Evolutionary conservation across 352 stramenopile species (phyloP).

Genomic region (Phytopythium helicoides): DNA sequence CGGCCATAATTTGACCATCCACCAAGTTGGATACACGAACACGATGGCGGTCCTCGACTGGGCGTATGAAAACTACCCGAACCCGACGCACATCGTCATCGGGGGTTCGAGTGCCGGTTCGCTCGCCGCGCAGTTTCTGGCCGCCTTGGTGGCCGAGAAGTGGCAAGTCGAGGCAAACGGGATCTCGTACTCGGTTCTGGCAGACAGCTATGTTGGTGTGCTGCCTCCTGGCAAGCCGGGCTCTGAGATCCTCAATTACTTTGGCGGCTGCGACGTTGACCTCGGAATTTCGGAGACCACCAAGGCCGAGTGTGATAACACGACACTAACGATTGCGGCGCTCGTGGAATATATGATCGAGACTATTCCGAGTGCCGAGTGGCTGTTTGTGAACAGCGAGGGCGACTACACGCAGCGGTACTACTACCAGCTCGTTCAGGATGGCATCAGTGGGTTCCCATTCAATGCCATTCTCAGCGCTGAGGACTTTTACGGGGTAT

Average conservation of each 20-base stretch:
- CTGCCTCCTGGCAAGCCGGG: conserved; percentile 22
- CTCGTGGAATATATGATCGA: conserved; percentile 43
- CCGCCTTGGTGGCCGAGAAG: conserved; percentile 16
- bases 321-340: conserved; percentile 24
- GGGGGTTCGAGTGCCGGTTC: conserved; percentile 26
- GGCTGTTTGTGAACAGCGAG: conserved; percentile 66
- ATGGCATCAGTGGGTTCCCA: conserved; percentile 51
- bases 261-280: conserved; percentile 26
- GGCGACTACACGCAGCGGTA: conserved; percentile 51
- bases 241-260: conserved; percentile 31
- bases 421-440: conserved; percentile 55
- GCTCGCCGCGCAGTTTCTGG: conserved; percentile 22
- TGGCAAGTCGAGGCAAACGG: conserved; percentile 29
- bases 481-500: conserved; percentile 39
- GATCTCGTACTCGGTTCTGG: conserved; percentile 35
- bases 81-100: conserved; percentile 23
- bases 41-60: conserved; percentile 29
- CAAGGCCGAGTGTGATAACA: conserved; percentile 16
- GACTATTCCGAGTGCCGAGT: conserved; percentile 33
- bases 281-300: conserved; percentile 13
- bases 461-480: conserved; percentile 48
- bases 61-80: conserved; percentile 31
- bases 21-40: conserved; percentile 35
- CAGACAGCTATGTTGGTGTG: conserved; percentile 49
- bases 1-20: conserved; percentile 19